Conservation (phyloP, 352 stramenopile genomes). For the Pythium chondricola region DNA sequence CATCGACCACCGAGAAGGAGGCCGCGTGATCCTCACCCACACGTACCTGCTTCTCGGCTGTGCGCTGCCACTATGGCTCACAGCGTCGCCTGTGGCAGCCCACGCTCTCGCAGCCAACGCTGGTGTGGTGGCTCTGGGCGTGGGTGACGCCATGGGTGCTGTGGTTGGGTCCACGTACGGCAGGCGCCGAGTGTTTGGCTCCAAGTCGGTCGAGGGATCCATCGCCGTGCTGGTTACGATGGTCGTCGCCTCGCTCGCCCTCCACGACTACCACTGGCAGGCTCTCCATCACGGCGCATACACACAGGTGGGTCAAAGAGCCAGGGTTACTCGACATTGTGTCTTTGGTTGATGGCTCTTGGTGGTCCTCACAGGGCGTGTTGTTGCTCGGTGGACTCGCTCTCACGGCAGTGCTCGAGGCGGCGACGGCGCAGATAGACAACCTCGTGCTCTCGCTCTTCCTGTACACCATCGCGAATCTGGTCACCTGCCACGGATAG, state of each 20-base stretch:
- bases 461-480: conserved; percentile 46
- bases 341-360: not conserved
- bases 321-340: not conserved
- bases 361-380: conserved; percentile 20
- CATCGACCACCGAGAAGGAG: conserved; percentile 69
- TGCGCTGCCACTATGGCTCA: conserved; percentile 66
- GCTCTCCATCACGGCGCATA: conserved; percentile 17
- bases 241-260: conserved; percentile 31
- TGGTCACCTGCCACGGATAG: conserved; percentile 35
- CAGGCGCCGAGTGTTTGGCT: conserved; percentile 41
- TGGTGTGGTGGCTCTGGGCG: conserved; percentile 58
- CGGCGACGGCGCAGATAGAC: conserved; percentile 71
- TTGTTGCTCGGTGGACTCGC: conserved; percentile 25
- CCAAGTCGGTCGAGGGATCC: conserved; percentile 64
- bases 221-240: conserved; percentile 58
- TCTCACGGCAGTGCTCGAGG: conserved; percentile 63
- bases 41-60: conserved; percentile 76
- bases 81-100: conserved; percentile 3
- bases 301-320: conserved; percentile 25
- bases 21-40: conserved; percentile 65
- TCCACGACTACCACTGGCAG: conserved; percentile 35
- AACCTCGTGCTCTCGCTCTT: conserved; percentile 78
- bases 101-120: conserved; percentile 44
- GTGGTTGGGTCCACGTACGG: conserved; percentile 50
- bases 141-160: conserved; percentile 76